These are phyloP conservation scores for Ehretia macrophylla DNA, from an alignment of 257 asterid species.

Conservation along the genomic window DNA sequence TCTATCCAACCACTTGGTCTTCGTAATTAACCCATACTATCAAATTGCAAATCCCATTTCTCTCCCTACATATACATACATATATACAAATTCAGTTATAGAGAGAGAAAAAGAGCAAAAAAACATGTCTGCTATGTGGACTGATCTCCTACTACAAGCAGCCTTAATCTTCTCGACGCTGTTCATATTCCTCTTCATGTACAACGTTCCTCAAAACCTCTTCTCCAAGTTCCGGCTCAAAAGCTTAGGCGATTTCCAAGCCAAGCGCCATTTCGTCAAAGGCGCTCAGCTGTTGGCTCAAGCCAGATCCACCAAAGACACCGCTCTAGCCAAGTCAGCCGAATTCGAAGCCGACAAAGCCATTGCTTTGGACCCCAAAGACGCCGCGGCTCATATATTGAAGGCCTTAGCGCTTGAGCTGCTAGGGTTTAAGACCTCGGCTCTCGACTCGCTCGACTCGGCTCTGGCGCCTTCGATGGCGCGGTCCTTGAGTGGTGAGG, in stretches of 20 bases:
- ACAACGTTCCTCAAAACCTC: slow-evolving; percentile 49
- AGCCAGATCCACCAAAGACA: slow-evolving; percentile 38
- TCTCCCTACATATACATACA: too few species aligned
- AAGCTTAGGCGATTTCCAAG: slow-evolving; percentile 33
- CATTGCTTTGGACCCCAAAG: slow-evolving; percentile 46
- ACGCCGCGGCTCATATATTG: slow-evolving; percentile 64
- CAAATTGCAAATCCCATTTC: too few species aligned
- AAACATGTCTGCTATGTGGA: slow-evolving; percentile 31
- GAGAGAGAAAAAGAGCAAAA: neutral
- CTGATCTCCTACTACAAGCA: slow-evolving; percentile 54
- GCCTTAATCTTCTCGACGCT: slow-evolving; percentile 15
- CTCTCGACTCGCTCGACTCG: slow-evolving; percentile 55
- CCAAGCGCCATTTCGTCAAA: slow-evolving; percentile 67
- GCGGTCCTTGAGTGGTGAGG: slow-evolving; percentile 42
- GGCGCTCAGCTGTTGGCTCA: slow-evolving; percentile 68
- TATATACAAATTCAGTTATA: too few species aligned
- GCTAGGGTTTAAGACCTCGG: slow-evolving; percentile 59
- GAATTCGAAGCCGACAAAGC: slow-evolving; percentile 57
- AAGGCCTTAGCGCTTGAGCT: slow-evolving; percentile 64
- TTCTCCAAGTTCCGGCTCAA: slow-evolving; percentile 47
- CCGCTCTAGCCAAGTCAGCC: slow-evolving; percentile 40
- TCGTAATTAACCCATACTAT: too few species aligned
- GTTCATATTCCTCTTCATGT: slow-evolving; percentile 40
- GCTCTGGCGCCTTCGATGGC: slow-evolving; percentile 56
- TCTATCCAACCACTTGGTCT: too few species aligned